phyloP scores from a whole-genome alignment of 2,329 filamentous ascomycete genomes.

The Penicillium sp. region DNA sequence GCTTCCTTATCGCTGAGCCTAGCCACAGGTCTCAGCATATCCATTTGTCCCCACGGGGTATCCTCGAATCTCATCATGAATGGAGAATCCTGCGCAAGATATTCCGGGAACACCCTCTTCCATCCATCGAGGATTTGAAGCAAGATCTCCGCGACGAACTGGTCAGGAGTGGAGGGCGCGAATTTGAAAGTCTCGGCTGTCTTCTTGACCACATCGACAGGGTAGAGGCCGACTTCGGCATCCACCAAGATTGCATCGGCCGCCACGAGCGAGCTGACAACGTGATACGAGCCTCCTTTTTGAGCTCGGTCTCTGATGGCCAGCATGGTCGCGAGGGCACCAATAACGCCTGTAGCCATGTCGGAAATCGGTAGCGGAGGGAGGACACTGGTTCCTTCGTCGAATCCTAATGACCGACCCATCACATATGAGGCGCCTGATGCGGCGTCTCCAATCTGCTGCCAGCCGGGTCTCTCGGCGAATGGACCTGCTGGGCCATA shows the following conservation, averaged over 20 bases:
- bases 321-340: slow-evolving; percentile 15
- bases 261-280: slow-evolving; percentile 31
- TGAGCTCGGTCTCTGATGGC: slow-evolving; percentile 17
- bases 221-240: slow-evolving; percentile 37
- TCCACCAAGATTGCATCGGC: slow-evolving; percentile 34
- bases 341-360: slow-evolving; percentile 25
- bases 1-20: slow-evolving; percentile 13
- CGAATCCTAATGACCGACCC: slow-evolving; percentile 34
- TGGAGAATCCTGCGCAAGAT: slow-evolving; percentile 16
- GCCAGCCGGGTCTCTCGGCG: slow-evolving; percentile 52
- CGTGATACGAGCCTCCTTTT: slow-evolving; percentile 23
- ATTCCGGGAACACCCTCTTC: slow-evolving; percentile 16
- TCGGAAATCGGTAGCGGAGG: slow-evolving; percentile 26
- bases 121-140: slow-evolving; percentile 15
- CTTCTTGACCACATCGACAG: slow-evolving; percentile 3
- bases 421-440: slow-evolving; percentile 42
- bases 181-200: slow-evolving; percentile 13
- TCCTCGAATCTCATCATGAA: slow-evolving; percentile 18
- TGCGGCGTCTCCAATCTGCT: slow-evolving; percentile 53
- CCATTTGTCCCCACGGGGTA: slow-evolving; percentile 13
- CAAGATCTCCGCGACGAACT: slow-evolving; percentile 18
- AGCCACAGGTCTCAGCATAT: slow-evolving; percentile 15
- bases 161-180: slow-evolving; percentile 14
- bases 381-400: slow-evolving; percentile 18
- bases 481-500: slow-evolving; percentile 54